A percentile compares a stretch with the other conserved stretches of the same genome.
These are phyloP conservation scores for Ceratocystis lukuohia DNA, from an alignment of 2,329 filamentous ascomycete species.

Conservation along the genomic window DNA sequence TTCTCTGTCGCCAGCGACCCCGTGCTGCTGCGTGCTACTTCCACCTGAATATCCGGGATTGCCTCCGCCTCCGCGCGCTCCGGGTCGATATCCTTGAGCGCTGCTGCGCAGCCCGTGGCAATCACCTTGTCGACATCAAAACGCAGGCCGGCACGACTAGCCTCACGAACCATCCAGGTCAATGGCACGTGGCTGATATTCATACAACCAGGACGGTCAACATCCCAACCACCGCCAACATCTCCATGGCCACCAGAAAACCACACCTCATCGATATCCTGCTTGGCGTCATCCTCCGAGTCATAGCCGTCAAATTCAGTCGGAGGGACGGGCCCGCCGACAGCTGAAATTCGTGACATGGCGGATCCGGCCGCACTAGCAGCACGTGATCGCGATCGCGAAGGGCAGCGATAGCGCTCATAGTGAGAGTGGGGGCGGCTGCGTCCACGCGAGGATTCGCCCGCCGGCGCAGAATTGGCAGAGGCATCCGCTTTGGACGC, in stretches of 20 bases:
- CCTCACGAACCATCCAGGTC: slow-evolving; percentile 54
- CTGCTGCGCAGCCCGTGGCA: slow-evolving; percentile 47
- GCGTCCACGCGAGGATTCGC: slow-evolving; percentile 6
- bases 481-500: background rate
- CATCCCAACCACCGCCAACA: slow-evolving; percentile 62
- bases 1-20: slow-evolving; percentile 11
- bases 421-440: slow-evolving; percentile 14
- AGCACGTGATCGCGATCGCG: slow-evolving; percentile 25
- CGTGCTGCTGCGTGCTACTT: slow-evolving; percentile 22
- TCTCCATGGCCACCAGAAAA: slow-evolving; percentile 70
- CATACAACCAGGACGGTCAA: slow-evolving; percentile 37
- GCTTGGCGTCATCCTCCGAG: slow-evolving; percentile 37
- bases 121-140: slow-evolving; percentile 58
- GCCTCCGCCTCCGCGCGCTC: slow-evolving; percentile 8
- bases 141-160: slow-evolving; percentile 48
- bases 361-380: slow-evolving; percentile 2
- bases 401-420: slow-evolving; percentile 24
- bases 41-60: slow-evolving; percentile 28
- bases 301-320: slow-evolving; percentile 27
- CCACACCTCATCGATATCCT: slow-evolving; percentile 71
- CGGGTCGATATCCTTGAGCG: slow-evolving; percentile 15
- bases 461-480: slow-evolving; percentile 10
- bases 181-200: slow-evolving; percentile 55
- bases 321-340: background rate
- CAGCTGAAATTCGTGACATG: background rate